These are phyloP conservation scores for Argentina anserina DNA, from an alignment of 306 rosid species.

Conservation along the genomic window DNA sequence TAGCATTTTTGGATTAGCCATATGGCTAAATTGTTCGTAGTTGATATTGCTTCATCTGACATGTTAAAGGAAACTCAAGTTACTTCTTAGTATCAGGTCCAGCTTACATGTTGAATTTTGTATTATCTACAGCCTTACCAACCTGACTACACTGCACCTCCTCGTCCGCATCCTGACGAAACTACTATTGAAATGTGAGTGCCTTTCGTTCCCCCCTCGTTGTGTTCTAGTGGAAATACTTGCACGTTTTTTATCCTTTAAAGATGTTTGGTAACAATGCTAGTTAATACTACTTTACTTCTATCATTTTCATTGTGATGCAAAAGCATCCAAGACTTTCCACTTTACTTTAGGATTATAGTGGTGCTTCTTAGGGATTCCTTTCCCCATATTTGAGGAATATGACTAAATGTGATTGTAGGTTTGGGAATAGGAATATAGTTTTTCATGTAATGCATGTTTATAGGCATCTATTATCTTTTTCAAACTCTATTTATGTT, in stretches of 20 bases:
- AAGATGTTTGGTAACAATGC: not conserved
- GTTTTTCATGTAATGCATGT: not conserved
- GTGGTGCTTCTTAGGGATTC: not conserved
- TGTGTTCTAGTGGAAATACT: not conserved
- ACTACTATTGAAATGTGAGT: conserved; percentile 83
- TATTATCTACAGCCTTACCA: conserved; percentile 65
- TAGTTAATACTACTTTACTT: not conserved
- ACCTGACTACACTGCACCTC: conserved; percentile 82
- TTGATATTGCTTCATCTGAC: not conserved
- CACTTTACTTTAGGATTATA: not conserved
- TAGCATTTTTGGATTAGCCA: not conserved
- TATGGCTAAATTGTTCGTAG: not conserved
- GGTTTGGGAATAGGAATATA: not conserved
- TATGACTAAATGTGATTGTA: not conserved
- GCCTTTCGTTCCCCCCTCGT: not conserved
- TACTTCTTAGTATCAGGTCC: not conserved
- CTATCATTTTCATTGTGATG: not conserved
- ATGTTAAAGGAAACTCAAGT: too few relatives aligned
- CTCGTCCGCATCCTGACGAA: conserved; percentile 83
- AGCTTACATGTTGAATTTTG: conserved; percentile 14
- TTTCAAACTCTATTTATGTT: not conserved
- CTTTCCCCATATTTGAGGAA: not conserved
- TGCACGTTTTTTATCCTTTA: conserved; percentile 1
- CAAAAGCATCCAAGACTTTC: not conserved
- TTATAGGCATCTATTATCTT: not conserved